These are phyloP conservation scores for Adansonia gregorii DNA, from an alignment of 441 rosid genomes.

Conservation along the genomic window DNA sequence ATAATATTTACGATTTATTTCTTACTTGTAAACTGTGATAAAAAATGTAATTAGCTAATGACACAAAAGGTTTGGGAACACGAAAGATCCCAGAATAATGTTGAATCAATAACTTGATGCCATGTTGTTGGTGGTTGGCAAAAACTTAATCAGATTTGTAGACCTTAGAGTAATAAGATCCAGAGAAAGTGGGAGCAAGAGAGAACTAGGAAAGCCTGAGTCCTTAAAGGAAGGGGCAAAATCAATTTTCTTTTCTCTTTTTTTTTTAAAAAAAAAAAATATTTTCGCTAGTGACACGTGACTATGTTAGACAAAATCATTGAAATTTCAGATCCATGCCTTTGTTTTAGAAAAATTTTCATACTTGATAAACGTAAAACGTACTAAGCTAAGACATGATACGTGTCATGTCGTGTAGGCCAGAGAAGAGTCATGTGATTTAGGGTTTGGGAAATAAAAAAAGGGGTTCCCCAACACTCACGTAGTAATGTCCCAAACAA, in stretches of 20 bases:
- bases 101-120: slow-evolving; percentile 17
- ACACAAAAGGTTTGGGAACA: slow-evolving; percentile 22
- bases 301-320: slow-evolving; percentile 37
- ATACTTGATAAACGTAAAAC: slow-evolving; percentile 1
- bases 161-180: slow-evolving; percentile 13
- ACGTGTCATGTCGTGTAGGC: slow-evolving; percentile 50
- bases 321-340: slow-evolving; percentile 30
- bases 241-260: background rate
- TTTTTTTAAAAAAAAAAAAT: background rate
- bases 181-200: background rate
- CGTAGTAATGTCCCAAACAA: slow-evolving; percentile 43
- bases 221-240: background rate
- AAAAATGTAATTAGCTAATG: background rate
- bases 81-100: slow-evolving; percentile 28
- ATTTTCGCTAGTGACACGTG: slow-evolving; percentile 39
- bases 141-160: slow-evolving; percentile 22
- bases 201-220: background rate
- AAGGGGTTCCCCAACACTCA: slow-evolving; percentile 29
- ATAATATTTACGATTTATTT: too few relatives aligned
- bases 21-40: too few relatives aligned
- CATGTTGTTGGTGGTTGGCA: slow-evolving; percentile 38
- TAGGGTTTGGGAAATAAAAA: slow-evolving; percentile 23
- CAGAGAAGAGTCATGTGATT: slow-evolving; percentile 46
- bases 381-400: slow-evolving; percentile 36
- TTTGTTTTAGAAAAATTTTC: slow-evolving; percentile 15